These are phyloP conservation scores for Hibiscus mutabilis DNA, from an alignment of 345 rosid species.

Conservation along the genomic window DNA sequence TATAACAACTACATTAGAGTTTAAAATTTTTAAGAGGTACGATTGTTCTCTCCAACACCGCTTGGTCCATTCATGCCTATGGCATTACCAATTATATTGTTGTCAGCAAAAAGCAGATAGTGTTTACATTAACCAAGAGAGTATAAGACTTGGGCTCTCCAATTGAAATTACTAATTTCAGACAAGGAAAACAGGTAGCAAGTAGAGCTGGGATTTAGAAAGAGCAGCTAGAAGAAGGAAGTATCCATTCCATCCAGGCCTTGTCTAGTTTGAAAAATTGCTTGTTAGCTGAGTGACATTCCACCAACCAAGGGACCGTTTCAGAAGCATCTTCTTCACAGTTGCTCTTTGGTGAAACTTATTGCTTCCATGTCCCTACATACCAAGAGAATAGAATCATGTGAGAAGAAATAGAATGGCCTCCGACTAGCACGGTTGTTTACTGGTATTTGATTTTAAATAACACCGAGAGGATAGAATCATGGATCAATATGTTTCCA, in stretches of 20 bases:
- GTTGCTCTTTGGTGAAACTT: not conserved
- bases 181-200: not conserved
- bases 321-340: constrained; percentile 2
- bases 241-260: not conserved
- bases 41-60: too few species aligned
- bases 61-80: too few species aligned
- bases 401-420: constrained; percentile 7
- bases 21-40: too few species aligned
- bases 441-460: not conserved
- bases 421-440: constrained; percentile 8
- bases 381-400: not conserved
- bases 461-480: not conserved
- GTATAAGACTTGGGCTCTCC: not conserved
- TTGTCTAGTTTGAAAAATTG: not conserved
- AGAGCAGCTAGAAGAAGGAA: not conserved
- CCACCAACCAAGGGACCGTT: constrained; percentile 13
- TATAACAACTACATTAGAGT: too few species aligned
- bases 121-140: not conserved
- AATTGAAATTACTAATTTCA: not conserved
- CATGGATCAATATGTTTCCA: constrained; percentile 5
- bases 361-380: constrained; percentile 4
- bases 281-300: not conserved
- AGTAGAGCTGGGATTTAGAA: not conserved
- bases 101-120: not conserved
- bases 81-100: too few species aligned